Evolutionary conservation across 163 green algal genomes (phyloP), one percentile per base, ranked within the genome.

Genomic region (Chlorella variabilis): DNA sequence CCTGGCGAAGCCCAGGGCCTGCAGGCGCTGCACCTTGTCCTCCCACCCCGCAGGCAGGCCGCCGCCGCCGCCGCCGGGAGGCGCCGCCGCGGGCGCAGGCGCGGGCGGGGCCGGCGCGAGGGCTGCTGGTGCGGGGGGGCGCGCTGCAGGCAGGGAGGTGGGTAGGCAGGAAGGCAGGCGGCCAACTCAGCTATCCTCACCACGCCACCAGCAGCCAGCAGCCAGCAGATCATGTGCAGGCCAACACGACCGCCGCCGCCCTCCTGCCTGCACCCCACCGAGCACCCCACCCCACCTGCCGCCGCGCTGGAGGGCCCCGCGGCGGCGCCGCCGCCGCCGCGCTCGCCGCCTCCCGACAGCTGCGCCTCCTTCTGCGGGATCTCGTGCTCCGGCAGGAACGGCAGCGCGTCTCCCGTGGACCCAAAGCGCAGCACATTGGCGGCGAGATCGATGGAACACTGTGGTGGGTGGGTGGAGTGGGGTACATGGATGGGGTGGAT

Each of bases 391-490:
- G 87, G 33, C 56, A 97, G 88, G 83, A 97, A 97, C 33, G 86
- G 86, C 80, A 97, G 83, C n/a, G 84, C 86, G 33, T 87, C 83
- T 31, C 87, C 85, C 51, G 86, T 90, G 54, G 79, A 87, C 48
- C 86, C 84, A 71, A 97, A 94, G 67, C 83, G 54, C 48, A 94
- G 83, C 79, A 87, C 71, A 63, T 92, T 93, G 33, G 71, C 76
- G 36, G 90, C 85, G 36, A 98, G 84, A 80, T 98, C 93, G 42
- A 98, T 95, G 78, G 61, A 88, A 83, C 94, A 98, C 83, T 93
- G 80, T 41, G 39, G 54, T 41, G 31, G 17, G 39, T 74, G 34
- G 71, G 34, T 11, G 51, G 34, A 18, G 34, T 49, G 41, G 36
- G 29, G 71, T 15, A 25, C 29, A 25, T 3, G 71, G 6, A 58